Conservation (phyloP, 306 rosid genomes). For the Prinsepia uniflora region DNA sequence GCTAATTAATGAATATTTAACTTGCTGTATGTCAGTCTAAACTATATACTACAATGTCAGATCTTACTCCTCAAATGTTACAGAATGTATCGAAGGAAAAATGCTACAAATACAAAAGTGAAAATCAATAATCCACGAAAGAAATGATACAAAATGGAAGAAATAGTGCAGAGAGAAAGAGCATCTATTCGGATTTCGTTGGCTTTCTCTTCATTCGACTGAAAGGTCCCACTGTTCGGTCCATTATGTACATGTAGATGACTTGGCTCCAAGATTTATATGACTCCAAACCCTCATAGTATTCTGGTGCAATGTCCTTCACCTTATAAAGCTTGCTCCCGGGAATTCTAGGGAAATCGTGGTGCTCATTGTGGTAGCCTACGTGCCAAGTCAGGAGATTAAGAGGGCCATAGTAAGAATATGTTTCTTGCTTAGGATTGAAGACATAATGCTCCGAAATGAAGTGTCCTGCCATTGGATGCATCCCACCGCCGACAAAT, state of each 20-base stretch:
- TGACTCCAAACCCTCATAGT: conserved; percentile 49
- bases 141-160: not conserved
- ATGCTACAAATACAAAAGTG: conserved; percentile 19
- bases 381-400: conserved; percentile 85
- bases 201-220: conserved; percentile 85
- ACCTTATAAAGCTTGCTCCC: conserved; percentile 84
- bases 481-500: conserved; percentile 92
- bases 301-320: conserved; percentile 82
- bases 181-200: conserved; percentile 49
- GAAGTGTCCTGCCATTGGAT: conserved; percentile 99
- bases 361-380: conserved; percentile 91
- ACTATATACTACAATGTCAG: conserved; percentile 29
- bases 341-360: conserved; percentile 86
- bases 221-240: conserved; percentile 76
- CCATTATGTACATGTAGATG: conserved; percentile 78
- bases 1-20: conserved; percentile 25
- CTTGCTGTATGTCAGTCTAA: conserved; percentile 25
- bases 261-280: conserved; percentile 83
- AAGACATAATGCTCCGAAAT: conserved; percentile 89
- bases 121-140: conserved; percentile 4
- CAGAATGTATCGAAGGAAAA: not conserved
- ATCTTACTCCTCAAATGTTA: conserved; percentile 16
- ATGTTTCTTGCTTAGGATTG: conserved; percentile 83
- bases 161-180: conserved; percentile 5
- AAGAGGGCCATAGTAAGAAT: conserved; percentile 90